Evolutionary conservation across 2,329 filamentous ascomycete species (phyloP).

Genomic region (Penicillium decumbens): DNA sequence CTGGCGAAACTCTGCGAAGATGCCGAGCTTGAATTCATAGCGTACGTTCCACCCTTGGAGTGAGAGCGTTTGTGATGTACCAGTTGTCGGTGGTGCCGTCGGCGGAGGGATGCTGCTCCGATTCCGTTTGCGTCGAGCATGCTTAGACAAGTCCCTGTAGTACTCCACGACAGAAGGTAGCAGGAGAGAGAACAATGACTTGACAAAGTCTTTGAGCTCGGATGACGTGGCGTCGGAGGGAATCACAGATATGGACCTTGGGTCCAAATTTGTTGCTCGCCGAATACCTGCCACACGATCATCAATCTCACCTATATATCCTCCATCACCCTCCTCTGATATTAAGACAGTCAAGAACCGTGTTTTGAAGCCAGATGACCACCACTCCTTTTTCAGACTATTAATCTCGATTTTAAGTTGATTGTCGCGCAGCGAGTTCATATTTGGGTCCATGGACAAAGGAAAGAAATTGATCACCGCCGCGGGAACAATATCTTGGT

Average conservation of each 20-base stretch:
- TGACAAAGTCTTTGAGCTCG: constrained; percentile 69
- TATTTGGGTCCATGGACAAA: constrained; percentile 66
- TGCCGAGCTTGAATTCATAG: constrained; percentile 88
- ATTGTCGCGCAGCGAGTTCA: constrained; percentile 76
- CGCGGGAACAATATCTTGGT: constrained; percentile 77
- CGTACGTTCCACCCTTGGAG: constrained; percentile 85
- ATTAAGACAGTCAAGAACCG: constrained; percentile 73
- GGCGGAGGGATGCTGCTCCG: constrained; percentile 73
- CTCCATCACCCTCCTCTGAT: constrained; percentile 64
- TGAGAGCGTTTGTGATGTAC: constrained; percentile 81
- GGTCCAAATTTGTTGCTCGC: constrained; percentile 71
- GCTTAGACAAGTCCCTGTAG: constrained; percentile 90
- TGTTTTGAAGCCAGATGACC: constrained; percentile 62
- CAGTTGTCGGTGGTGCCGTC: constrained; percentile 73
- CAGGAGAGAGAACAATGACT: constrained; percentile 66
- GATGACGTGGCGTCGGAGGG: constrained; percentile 66
- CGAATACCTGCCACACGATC: constrained; percentile 76
- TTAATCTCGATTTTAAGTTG: constrained; percentile 84
- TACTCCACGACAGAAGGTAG: constrained; percentile 78
- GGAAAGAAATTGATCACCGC: constrained; percentile 76
- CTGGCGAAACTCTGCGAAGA: constrained; percentile 88
- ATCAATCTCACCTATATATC: constrained; percentile 59
- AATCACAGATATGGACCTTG: constrained; percentile 80
- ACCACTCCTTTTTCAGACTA: constrained; percentile 63
- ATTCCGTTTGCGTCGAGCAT: constrained; percentile 80